These are phyloP conservation scores for Lepidium sativum DNA, from an alignment of 345 rosid genomes.

Conservation along the genomic window DNA sequence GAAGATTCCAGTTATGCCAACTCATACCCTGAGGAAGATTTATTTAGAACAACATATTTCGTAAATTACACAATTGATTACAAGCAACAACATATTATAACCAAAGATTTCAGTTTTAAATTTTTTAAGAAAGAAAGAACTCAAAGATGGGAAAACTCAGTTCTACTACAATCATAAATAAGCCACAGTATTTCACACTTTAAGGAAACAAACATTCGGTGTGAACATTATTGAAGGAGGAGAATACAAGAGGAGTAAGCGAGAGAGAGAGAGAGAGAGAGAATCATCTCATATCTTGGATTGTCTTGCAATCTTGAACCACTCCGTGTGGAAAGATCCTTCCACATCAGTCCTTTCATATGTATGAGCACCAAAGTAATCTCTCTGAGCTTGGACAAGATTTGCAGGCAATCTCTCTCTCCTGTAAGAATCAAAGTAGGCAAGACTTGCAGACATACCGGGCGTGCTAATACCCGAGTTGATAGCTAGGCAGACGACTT, in stretches of 20 bases:
- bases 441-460: slow-evolving; percentile 93
- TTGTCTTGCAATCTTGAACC: slow-evolving; percentile 90
- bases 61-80: neutral
- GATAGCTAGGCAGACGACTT: slow-evolving; percentile 80
- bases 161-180: slow-evolving; percentile 7
- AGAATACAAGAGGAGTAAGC: neutral
- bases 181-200: neutral
- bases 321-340: slow-evolving; percentile 93
- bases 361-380: slow-evolving; percentile 96
- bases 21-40: neutral
- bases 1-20: neutral
- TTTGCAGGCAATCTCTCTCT: slow-evolving; percentile 85
- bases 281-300: slow-evolving; percentile 29
- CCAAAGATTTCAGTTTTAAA: neutral
- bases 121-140: neutral
- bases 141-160: neutral
- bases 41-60: neutral
- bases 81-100: neutral
- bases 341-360: slow-evolving; percentile 86
- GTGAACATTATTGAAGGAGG: slow-evolving; percentile 18
- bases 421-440: slow-evolving; percentile 83
- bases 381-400: slow-evolving; percentile 94
- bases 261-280: neutral
- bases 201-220: slow-evolving; percentile 2
- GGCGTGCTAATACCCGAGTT: slow-evolving; percentile 90